Conservation (phyloP, 2,329 filamentous ascomycete genomes). For the Akanthomyces muscarius region DNA sequence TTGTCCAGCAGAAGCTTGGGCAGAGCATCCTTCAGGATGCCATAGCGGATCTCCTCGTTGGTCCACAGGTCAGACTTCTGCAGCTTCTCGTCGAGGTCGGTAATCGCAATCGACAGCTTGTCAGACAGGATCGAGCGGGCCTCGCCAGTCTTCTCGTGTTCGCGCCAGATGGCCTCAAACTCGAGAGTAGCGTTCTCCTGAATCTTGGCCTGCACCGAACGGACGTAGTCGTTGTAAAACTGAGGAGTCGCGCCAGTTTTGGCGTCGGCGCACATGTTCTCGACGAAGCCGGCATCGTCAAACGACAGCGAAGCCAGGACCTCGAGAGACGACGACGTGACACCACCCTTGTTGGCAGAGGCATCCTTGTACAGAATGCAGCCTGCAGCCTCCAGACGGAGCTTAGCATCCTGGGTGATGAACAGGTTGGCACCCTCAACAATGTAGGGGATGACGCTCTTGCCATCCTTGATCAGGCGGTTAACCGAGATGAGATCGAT, state of each 20-base stretch:
- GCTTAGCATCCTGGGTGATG: conserved; percentile 96
- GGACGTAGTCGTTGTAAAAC: conserved; percentile 93
- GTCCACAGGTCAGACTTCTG: conserved; percentile 91
- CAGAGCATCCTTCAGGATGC: conserved; percentile 79
- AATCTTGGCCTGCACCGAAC: conserved; percentile 85
- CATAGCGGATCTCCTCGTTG: conserved; percentile 70
- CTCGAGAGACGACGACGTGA: conserved; percentile 94
- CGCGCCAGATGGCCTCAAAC: conserved; percentile 97
- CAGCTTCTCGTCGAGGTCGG: conserved; percentile 92
- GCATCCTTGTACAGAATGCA: conserved; percentile 97
- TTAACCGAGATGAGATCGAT: conserved; percentile 86
- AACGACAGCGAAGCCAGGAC: conserved; percentile 93
- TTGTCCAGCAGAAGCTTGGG: conserved; percentile 80
- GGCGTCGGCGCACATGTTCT: conserved; percentile 87
- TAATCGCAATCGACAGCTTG: conserved; percentile 86
- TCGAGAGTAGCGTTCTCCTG: conserved; percentile 87
- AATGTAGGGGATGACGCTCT: conserved; percentile 84
- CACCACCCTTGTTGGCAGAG: conserved; percentile 96
- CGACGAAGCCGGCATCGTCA: conserved; percentile 79
- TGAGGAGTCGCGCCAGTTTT: conserved; percentile 66
- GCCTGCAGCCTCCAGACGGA: conserved; percentile 90
- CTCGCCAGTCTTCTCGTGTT: conserved; percentile 76
- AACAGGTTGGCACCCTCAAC: conserved; percentile 98
- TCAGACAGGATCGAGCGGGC: conserved; percentile 86
- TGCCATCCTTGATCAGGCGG: conserved; percentile 87